Evolutionary conservation across 129 eudicot genomes (phyloP).

Genomic region (Erigeron canadensis): DNA sequence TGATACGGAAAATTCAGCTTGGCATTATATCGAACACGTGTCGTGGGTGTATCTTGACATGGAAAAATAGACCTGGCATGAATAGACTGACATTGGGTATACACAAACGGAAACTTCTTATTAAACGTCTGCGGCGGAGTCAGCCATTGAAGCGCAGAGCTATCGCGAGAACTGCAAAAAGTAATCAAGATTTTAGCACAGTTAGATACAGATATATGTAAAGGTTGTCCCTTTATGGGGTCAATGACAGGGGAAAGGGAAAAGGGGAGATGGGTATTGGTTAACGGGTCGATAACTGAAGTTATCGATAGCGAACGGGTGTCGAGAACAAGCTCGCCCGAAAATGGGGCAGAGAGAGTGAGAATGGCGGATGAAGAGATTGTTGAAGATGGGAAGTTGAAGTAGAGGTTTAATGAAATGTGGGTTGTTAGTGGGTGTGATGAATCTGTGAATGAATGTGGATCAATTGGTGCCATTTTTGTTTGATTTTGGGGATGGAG

Average conservation of each 20-base stretch:
- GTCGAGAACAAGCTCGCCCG: constrained; percentile 77
- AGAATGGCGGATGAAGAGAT: constrained; percentile 66
- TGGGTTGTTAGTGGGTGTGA: constrained; percentile 83
- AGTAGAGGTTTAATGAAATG: constrained; percentile 77
- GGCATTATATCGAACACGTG: constrained; percentile 61
- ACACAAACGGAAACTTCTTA: constrained; percentile 50
- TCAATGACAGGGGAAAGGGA: constrained; percentile 47
- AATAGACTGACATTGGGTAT: constrained; percentile 81
- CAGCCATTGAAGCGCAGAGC: constrained; percentile 93
- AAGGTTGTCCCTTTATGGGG: constrained; percentile 63
- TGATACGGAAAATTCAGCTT: constrained; percentile 62
- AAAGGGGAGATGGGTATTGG: constrained; percentile 57
- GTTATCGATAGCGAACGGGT: constrained; percentile 68
- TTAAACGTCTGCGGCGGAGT: constrained; percentile 79
- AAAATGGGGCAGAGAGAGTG: constrained; percentile 53
- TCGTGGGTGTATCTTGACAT: constrained; percentile 89
- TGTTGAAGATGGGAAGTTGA: constrained; percentile 77
- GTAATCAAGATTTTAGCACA: constrained; percentile 43
- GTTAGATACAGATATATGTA: constrained; percentile 49
- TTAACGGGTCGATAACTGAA: constrained; percentile 54
- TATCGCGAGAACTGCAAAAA: constrained; percentile 49
- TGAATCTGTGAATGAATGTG: constrained; percentile 89
- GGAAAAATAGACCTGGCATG: constrained; percentile 64
- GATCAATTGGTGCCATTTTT: constrained; percentile 82
- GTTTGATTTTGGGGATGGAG: not conserved